Percentiles rank a stretch among this genome's conserved stretches.
Conservation (phyloP, 2,329 filamentous ascomycete genomes). For the Trichoderma sp. region DNA sequence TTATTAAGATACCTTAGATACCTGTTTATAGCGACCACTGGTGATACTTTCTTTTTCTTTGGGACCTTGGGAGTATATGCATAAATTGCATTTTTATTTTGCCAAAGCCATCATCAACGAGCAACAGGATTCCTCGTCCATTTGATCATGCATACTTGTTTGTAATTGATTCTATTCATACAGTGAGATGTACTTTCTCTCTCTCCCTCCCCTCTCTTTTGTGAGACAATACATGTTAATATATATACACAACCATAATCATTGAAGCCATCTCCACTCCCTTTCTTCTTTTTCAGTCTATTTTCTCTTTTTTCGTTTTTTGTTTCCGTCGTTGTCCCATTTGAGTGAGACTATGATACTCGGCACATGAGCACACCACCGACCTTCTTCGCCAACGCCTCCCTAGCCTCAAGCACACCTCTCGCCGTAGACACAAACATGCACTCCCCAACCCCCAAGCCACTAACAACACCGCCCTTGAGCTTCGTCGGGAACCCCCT, state of each 20-base stretch:
- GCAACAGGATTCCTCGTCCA: neutral
- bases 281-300: neutral
- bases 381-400: constrained; percentile 75
- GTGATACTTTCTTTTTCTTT: constrained; percentile 8
- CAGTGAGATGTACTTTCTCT: constrained; percentile 6
- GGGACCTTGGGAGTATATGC: constrained; percentile 10
- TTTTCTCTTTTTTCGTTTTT: neutral
- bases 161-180: constrained; percentile 19
- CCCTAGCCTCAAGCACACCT: constrained; percentile 77
- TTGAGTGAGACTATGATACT: constrained; percentile 46
- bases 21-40: constrained; percentile 20
- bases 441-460: constrained; percentile 76
- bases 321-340: neutral
- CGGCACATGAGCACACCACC: constrained; percentile 80
- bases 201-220: neutral
- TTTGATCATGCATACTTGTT: neutral
- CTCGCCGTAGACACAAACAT: constrained; percentile 75
- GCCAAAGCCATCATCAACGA: neutral
- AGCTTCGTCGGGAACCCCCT: constrained; percentile 61
- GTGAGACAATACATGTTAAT: neutral
- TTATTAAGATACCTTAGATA: constrained; percentile 25
- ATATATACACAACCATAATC: neutral
- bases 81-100: constrained; percentile 6
- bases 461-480: constrained; percentile 67
- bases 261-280: neutral